phyloP scores from a whole-genome alignment of 805 yeast genomes.

The Saccharomycopsis sp. region DNA sequence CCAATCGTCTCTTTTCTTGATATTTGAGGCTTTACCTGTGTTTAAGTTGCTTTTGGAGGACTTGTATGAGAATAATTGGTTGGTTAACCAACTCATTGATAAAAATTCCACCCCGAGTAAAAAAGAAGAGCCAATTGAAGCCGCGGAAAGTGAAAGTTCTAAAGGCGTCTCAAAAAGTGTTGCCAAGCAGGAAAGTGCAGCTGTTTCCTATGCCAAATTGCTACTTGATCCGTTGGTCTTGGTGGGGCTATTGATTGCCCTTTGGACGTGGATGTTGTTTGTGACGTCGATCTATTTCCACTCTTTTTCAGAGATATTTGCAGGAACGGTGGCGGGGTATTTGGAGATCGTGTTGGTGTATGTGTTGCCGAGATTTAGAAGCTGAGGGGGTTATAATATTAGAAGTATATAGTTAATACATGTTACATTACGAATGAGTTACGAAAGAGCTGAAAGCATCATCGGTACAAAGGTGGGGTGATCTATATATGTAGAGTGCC shows the following conservation, averaged over 20 bases:
- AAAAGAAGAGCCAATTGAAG: constrained; percentile 16
- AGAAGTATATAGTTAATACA: background rate
- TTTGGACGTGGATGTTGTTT: constrained; percentile 86
- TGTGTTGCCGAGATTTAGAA: constrained; percentile 1
- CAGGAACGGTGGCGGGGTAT: constrained; percentile 18
- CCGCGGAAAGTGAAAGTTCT: constrained; percentile 16
- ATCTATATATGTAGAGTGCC: too few species aligned
- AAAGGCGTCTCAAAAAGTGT: background rate
- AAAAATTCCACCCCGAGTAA: background rate
- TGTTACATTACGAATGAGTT: background rate
- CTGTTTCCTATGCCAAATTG: constrained; percentile 7
- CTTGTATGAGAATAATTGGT: constrained; percentile 22
- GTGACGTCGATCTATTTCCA: constrained; percentile 81
- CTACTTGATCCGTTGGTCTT: constrained; percentile 26
- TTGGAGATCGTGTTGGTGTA: constrained; percentile 12
- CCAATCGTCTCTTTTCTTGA: constrained; percentile 55
- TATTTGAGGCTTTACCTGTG: constrained; percentile 52
- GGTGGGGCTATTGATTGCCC: constrained; percentile 30
- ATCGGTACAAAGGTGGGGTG: too few species aligned
- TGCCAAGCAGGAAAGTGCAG: constrained; percentile 3
- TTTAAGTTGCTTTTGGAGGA: constrained; percentile 29
- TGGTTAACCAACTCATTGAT: constrained; percentile 8
- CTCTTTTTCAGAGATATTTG: constrained; percentile 26
- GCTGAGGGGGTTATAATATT: background rate
- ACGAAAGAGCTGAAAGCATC: too few species aligned